phyloP scores from a whole-genome alignment of 345 rosid species.

The Hirschfeldia incana region DNA sequence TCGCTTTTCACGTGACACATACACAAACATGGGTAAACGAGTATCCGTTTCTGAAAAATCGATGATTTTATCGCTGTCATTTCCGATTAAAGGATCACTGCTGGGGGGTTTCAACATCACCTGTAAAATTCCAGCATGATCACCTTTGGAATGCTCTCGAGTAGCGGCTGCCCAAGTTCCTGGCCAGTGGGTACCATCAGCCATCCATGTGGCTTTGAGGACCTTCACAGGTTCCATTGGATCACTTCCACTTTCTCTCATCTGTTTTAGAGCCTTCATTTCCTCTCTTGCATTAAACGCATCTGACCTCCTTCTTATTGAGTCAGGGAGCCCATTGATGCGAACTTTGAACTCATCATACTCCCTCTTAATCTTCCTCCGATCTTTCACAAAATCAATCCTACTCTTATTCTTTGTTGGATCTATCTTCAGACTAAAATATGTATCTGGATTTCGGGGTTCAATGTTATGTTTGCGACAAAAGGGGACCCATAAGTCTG shows the following conservation, averaged over 20 bases:
- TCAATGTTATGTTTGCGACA: neutral
- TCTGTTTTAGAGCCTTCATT: neutral
- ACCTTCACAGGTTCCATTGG: neutral
- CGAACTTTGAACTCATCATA: neutral
- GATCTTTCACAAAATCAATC: neutral
- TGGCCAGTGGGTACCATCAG: neutral
- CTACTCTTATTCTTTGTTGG: slow-evolving; percentile 1
- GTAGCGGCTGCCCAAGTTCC: neutral
- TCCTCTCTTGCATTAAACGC: neutral
- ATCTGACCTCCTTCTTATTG: neutral
- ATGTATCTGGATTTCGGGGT: neutral
- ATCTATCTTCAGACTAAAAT: neutral
- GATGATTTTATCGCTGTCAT: neutral
- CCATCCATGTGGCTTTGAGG: slow-evolving; percentile 1
- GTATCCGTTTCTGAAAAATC: neutral
- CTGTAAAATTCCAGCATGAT: neutral
- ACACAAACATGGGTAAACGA: neutral
- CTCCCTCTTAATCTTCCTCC: neutral
- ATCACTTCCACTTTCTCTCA: neutral
- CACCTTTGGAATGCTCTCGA: neutral
- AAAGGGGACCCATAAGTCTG: neutral
- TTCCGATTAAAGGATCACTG: neutral
- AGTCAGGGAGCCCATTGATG: neutral
- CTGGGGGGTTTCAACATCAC: neutral
- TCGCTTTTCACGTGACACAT: neutral